phyloP scores from a whole-genome alignment of 148 eudicot species.

The Hydrangea macrophylla region DNA sequence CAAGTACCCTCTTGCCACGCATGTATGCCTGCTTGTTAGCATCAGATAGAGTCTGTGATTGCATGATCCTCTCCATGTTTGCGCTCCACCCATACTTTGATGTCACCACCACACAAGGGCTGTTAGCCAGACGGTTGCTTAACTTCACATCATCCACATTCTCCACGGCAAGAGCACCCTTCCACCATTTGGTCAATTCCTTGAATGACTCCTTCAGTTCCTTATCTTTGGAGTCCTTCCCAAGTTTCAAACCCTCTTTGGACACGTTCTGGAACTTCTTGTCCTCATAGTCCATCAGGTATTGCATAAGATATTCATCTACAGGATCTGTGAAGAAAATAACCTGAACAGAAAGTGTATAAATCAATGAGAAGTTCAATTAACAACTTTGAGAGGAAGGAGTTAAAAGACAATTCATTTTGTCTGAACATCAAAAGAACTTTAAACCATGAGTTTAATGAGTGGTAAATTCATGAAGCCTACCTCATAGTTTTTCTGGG shows the following conservation, averaged over 20 bases:
- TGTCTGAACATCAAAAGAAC: background rate
- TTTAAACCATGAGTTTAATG: background rate
- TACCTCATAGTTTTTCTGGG: constrained; percentile 92
- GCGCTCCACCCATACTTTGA: constrained; percentile 98
- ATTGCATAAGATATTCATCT: constrained; percentile 98
- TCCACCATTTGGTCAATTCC: constrained; percentile 99
- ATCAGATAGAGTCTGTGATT: constrained; percentile 85
- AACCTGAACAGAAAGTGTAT: constrained; percentile 43
- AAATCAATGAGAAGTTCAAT: background rate
- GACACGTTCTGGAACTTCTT: constrained; percentile 97
- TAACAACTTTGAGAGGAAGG: background rate
- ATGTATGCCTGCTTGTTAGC: constrained; percentile 91
- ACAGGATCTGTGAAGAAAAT: constrained; percentile 96
- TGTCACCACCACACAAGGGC: constrained; percentile 96
- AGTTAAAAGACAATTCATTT: background rate
- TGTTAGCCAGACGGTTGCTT: constrained; percentile 95
- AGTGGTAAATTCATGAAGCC: background rate
- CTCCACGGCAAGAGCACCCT: constrained; percentile 68
- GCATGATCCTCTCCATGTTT: constrained; percentile 97
- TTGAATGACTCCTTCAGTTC: constrained; percentile 91
- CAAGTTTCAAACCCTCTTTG: constrained; percentile 88
- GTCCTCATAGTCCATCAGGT: constrained; percentile 97
- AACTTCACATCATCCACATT: constrained; percentile 94
- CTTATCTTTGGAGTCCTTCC: constrained; percentile 80
- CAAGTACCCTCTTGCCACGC: constrained; percentile 96